A percentile compares a stretch with the other conserved stretches of the same genome.
Conservation (phyloP, 371 early-diverging fungal species). For the Actinomortierella ambigua region DNA sequence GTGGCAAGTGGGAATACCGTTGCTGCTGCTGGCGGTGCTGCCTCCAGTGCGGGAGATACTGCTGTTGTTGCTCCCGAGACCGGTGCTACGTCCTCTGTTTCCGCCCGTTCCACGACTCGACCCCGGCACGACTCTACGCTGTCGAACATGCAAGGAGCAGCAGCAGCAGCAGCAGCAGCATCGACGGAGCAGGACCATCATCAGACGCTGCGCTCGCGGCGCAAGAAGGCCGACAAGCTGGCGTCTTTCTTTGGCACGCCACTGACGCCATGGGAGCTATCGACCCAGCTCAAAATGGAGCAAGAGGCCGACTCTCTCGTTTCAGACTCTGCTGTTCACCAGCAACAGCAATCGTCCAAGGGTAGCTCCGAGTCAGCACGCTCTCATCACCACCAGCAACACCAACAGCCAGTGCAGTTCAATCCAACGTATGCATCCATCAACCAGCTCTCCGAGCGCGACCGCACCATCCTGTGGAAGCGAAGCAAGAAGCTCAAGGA, state of each 20-base stretch:
- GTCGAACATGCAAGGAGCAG: no score
- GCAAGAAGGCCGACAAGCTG: conserved; percentile 46
- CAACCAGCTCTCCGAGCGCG: conserved; percentile 27
- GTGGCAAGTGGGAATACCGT: no score
- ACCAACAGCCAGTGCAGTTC: conserved; percentile 1
- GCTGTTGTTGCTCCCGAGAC: no score
- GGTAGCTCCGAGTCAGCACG: neutral
- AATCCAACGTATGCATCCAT: conserved; percentile 13
- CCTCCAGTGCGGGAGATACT: no score
- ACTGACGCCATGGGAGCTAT: conserved; percentile 23
- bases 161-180: no score
- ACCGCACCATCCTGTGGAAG: conserved; percentile 32
- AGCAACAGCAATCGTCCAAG: neutral
- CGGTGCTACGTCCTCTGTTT: no score
- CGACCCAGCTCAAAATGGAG: conserved; percentile 36
- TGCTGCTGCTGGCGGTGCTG: no score
- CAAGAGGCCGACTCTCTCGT: neutral
- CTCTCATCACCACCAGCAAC: neutral
- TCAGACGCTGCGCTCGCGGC: conserved; percentile 21
- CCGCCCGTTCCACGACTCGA: no score
- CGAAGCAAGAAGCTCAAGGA: conserved; percentile 37
- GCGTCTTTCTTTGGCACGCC: conserved; percentile 42
- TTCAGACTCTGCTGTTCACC: neutral
- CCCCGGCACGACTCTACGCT: no score
- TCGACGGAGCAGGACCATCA: conserved; percentile 8